phyloP scores from a whole-genome alignment of 2,329 filamentous ascomycete genomes.

The Ophiostoma quercus region DNA sequence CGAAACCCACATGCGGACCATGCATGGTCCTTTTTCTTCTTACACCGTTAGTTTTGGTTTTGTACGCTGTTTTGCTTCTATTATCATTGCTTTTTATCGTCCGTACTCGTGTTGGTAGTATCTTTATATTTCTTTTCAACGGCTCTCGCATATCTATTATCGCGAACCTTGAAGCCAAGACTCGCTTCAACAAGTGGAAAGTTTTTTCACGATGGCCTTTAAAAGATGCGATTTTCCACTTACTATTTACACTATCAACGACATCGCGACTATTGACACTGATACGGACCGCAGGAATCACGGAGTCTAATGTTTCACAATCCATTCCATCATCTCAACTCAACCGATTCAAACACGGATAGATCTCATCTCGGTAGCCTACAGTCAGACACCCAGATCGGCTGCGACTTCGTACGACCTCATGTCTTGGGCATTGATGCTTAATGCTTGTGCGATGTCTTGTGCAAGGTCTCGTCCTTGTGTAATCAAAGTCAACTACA shows the following conservation, averaged over 20 bases:
- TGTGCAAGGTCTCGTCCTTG: not conserved
- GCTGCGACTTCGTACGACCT: not conserved
- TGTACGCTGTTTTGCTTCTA: not conserved
- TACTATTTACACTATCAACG: not conserved
- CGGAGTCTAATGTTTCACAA: not conserved
- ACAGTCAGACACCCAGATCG: not conserved
- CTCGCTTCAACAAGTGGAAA: not conserved
- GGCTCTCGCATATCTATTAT: not conserved
- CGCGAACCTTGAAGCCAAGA: not conserved
- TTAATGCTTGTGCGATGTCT: not conserved
- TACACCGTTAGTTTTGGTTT: not conserved
- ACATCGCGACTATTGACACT: not conserved
- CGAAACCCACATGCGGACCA: not conserved
- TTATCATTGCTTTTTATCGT: not conserved
- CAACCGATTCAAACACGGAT: not conserved
- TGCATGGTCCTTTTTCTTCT: conserved; percentile 8
- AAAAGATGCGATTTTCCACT: not conserved
- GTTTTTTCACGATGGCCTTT: too few species aligned
- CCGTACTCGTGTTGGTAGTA: not conserved
- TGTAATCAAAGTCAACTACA: not conserved
- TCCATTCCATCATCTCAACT: not conserved
- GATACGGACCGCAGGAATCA: not conserved
- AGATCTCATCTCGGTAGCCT: conserved; percentile 5
- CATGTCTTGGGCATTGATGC: not conserved
- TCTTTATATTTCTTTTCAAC: not conserved